Percentiles rank a stretch among this genome's conserved stretches.
Conservation (phyloP, 2,329 filamentous ascomycete genomes). For the Fusarium nodosum region DNA sequence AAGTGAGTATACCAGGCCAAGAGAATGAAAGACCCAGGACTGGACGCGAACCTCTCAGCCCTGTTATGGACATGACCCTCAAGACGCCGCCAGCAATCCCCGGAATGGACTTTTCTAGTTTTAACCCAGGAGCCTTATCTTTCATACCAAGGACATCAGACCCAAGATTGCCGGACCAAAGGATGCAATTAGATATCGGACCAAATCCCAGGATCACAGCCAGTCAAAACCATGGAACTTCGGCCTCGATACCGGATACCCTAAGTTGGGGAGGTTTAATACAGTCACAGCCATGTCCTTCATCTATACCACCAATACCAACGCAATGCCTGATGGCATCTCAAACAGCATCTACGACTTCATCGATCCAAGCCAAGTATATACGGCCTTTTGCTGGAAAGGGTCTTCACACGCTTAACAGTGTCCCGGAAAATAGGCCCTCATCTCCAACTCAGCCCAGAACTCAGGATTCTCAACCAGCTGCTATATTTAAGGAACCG, state of each 20-base stretch:
- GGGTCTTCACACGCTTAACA: conserved; percentile 67
- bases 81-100: conserved; percentile 55
- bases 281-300: conserved; percentile 56
- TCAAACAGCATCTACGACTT: conserved; percentile 67
- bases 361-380: conserved; percentile 65
- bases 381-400: conserved; percentile 68
- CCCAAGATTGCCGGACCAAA: conserved; percentile 47
- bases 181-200: conserved; percentile 46
- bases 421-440: conserved; percentile 48
- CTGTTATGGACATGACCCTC: conserved; percentile 63
- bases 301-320: conserved; percentile 61
- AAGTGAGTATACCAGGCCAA: conserved; percentile 56
- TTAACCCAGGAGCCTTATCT: conserved; percentile 53
- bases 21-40: conserved; percentile 66
- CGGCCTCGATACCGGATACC: conserved; percentile 66
- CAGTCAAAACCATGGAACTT: conserved; percentile 44
- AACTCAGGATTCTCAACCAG: conserved; percentile 34
- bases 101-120: conserved; percentile 59
- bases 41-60: conserved; percentile 66
- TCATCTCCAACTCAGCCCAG: conserved; percentile 53
- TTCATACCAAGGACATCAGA: conserved; percentile 53
- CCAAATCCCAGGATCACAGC: conserved; percentile 28
- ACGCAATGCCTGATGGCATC: conserved; percentile 65
- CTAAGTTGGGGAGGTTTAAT: conserved; percentile 63
- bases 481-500: conserved; percentile 34